Conservation (phyloP, 352 stramenopile genomes). For the Globisporangium splendens region DNA sequence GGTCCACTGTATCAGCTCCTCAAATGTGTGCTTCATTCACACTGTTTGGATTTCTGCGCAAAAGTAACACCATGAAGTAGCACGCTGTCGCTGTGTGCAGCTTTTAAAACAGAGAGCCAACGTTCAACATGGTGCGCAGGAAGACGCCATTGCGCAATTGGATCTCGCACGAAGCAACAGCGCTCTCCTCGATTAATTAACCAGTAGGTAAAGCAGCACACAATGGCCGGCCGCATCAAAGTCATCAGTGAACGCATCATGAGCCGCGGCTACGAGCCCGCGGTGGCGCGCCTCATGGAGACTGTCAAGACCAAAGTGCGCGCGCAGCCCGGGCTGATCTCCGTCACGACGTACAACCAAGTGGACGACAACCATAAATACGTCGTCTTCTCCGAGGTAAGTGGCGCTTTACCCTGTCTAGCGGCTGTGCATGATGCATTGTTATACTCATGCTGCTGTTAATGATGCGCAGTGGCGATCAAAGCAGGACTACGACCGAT, state of each 20-base stretch:
- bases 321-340: slow-evolving; percentile 67
- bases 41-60: neutral
- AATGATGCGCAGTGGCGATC: slow-evolving; percentile 53
- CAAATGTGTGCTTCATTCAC: neutral
- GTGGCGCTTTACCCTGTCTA: neutral
- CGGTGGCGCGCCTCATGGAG: slow-evolving; percentile 84
- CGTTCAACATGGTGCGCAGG: slow-evolving; percentile 1
- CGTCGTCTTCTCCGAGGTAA: slow-evolving; percentile 85
- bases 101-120: slow-evolving; percentile 2
- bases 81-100: neutral
- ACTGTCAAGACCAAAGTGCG: slow-evolving; percentile 79
- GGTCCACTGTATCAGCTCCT: neutral
- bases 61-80: slow-evolving; percentile 7
- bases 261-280: slow-evolving; percentile 82
- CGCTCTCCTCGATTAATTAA: too few relatives aligned
- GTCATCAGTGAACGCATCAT: slow-evolving; percentile 88
- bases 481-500: slow-evolving; percentile 77
- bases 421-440: neutral
- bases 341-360: slow-evolving; percentile 75
- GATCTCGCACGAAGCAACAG: slow-evolving; percentile 5
- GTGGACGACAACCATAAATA: slow-evolving; percentile 84
- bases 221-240: slow-evolving; percentile 45
- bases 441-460: neutral
- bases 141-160: slow-evolving; percentile 2
- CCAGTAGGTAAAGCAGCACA: too few relatives aligned